Evolutionary conservation across 2,329 filamentous ascomycete genomes (phyloP), one percentile per base, ranked within the genome.

Genomic region (Aspergillus awamori): DNA sequence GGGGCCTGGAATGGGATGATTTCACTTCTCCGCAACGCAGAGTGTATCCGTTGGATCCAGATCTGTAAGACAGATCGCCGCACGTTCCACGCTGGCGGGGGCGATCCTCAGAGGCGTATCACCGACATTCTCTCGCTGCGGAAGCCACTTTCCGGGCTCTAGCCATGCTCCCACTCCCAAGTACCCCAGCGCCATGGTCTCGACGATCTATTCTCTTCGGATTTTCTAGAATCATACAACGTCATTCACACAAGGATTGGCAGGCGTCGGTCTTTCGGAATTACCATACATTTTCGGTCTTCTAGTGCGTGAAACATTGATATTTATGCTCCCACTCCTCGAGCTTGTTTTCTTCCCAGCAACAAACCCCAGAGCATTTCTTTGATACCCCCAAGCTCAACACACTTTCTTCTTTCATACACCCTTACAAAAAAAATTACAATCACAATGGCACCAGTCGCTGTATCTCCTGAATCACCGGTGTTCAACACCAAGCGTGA

Each of bases 401-500:
- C 33, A 13, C 33, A 20, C 8, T 7, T 13, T 22, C 15, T 17
- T 45, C 24, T 20, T 45, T 8, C 28, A 17, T 24, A 38, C 15
- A 47, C 39, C 26, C 24, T 28, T 47, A n/a, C 53, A 8, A 49
- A 11, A n/a, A 54, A 8, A 49, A 15, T 20, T 13, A 33, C 13
- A 36, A 52, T 60, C 65, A 67, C 53, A 65, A 74, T 74, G 72
- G 71, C 71, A 64, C 72, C 72, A 24, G 66, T 69, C 59, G 74
- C 74, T 58, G 61, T 74, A 48, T 63, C 65, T 20, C 61, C 68
- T 13, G 62, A 61, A 17, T 26, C 58, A 38, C 68, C 72, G 53
- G 61, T 63, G 53, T 68, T 70, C 60, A 77, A 81, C 72, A 78
- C 70, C 33, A 70, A 81, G 69, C 81, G 80, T 58, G 83, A 87